Percentiles rank a stretch among this genome's conserved stretches.
phyloP scores from a whole-genome alignment of 1,284 basidiomycete species.

The Ceratobasidium sp. region DNA sequence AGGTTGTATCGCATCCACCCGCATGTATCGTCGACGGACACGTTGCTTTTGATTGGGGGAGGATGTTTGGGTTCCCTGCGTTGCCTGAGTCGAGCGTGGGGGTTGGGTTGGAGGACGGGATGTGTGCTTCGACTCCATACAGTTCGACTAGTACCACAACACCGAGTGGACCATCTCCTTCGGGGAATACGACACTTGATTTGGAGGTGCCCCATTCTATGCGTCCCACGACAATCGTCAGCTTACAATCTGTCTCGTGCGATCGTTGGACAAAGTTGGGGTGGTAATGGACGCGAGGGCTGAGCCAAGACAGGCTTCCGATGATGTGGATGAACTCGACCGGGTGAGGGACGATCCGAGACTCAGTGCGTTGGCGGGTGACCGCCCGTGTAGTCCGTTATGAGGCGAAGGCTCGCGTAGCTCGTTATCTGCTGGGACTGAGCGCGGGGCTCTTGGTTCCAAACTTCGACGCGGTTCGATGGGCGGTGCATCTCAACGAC shows the following conservation, averaged over 20 bases:
- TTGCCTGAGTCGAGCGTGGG: too few species aligned
- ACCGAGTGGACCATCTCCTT: conserved; percentile 47
- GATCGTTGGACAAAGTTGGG: conserved; percentile 18
- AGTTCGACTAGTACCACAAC: too few species aligned
- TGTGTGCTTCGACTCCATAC: too few species aligned
- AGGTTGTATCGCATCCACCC: conserved; percentile 39
- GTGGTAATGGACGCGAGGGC: background rate
- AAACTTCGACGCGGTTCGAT: conserved; percentile 11
- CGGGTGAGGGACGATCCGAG: too few species aligned
- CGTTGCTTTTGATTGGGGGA: conserved; percentile 71
- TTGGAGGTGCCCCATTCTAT: background rate
- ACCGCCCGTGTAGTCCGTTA: background rate
- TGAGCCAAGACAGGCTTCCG: background rate
- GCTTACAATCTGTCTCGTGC: conserved; percentile 22
- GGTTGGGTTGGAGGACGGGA: too few species aligned
- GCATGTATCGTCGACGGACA: conserved; percentile 32
- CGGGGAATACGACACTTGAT: conserved; percentile 8
- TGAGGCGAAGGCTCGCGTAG: too few species aligned
- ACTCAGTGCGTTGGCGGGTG: background rate
- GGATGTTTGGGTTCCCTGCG: conserved; percentile 78
- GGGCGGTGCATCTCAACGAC: conserved; percentile 8
- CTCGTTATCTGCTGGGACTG: too few species aligned
- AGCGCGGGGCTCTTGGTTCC: background rate
- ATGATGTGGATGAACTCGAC: too few species aligned
- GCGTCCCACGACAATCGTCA: conserved; percentile 33